Conservation (phyloP, 108 stramenopile species). For the Seminavis robusta region DNA sequence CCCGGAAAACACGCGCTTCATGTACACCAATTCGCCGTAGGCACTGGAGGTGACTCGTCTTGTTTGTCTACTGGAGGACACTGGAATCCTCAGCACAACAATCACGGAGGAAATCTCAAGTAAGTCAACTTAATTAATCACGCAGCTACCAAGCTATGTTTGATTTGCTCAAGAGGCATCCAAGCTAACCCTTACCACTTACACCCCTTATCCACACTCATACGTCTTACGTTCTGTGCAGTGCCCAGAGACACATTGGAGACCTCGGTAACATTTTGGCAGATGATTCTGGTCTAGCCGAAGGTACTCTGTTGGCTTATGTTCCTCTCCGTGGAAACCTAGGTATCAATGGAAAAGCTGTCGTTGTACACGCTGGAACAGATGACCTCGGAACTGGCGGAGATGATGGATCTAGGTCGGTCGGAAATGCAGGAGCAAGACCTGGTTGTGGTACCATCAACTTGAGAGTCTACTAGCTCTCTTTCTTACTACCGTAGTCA, state of each 20-base stretch:
- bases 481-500: too few species aligned
- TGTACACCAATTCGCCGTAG: neutral
- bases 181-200: too few species aligned
- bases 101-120: neutral
- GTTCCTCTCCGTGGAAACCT: neutral
- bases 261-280: neutral
- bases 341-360: neutral
- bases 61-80: neutral
- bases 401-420: neutral
- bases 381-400: neutral
- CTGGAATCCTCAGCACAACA: neutral
- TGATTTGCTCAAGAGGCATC: too few species aligned
- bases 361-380: neutral
- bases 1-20: neutral
- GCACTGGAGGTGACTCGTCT: neutral
- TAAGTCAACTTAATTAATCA: too few species aligned
- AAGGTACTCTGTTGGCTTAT: neutral
- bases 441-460: too few species aligned
- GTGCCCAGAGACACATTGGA: neutral
- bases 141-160: too few species aligned
- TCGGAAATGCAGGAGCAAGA: too few species aligned
- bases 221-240: too few species aligned
- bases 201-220: too few species aligned
- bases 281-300: neutral
- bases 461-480: too few species aligned